Conservation (phyloP, 805 yeast genomes). For the Candida cerambycidarum region DNA sequence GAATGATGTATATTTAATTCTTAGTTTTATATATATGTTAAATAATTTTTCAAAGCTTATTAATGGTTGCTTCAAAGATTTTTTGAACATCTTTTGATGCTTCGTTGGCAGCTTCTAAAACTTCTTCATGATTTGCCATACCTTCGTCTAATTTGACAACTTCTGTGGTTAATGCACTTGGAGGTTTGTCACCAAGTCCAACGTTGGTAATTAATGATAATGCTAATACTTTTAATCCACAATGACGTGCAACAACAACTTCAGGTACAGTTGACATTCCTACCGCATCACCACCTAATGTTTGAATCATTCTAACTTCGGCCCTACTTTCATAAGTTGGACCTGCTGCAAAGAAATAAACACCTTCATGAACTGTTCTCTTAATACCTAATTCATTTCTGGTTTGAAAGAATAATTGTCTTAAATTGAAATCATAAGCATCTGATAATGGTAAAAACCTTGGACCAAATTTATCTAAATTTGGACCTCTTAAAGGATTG, state of each 20-base stretch:
- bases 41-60: constrained; percentile 28
- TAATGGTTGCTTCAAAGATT: constrained; percentile 63
- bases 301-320: constrained; percentile 72
- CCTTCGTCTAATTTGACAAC: constrained; percentile 62
- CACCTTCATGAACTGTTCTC: constrained; percentile 81
- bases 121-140: constrained; percentile 91
- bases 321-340: constrained; percentile 95
- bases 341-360: constrained; percentile 82
- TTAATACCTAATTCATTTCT: constrained; percentile 43
- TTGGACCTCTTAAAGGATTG: constrained; percentile 87
- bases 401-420: constrained; percentile 61
- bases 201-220: constrained; percentile 83
- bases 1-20: background rate
- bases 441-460: constrained; percentile 87
- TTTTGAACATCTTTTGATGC: constrained; percentile 81
- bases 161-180: constrained; percentile 58
- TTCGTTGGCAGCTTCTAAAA: constrained; percentile 71
- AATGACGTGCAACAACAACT: constrained; percentile 87
- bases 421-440: constrained; percentile 76
- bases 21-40: background rate
- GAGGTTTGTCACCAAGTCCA: constrained; percentile 69
- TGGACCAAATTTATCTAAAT: constrained; percentile 76
- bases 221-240: constrained; percentile 80
- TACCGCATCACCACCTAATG: constrained; percentile 87
- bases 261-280: constrained; percentile 99